Percentiles rank a stretch among this genome's conserved stretches.
Conservation (phyloP, 1,284 basidiomycete species). For the Tilletia walkeri region DNA sequence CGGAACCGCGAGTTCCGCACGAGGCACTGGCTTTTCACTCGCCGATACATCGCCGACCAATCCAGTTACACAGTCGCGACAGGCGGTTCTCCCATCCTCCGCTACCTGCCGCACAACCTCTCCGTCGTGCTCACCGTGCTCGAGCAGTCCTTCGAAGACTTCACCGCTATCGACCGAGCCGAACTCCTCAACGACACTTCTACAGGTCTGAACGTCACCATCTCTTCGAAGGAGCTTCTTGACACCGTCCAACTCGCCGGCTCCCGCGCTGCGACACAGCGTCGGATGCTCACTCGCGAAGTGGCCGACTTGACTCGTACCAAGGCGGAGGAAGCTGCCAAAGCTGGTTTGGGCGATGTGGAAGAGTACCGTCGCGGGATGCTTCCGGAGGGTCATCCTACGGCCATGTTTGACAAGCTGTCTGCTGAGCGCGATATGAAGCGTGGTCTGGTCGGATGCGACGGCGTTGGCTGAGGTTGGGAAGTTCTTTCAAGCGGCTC, state of each 20-base stretch:
- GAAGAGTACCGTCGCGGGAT: slow-evolving; percentile 35
- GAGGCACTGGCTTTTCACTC: slow-evolving; percentile 51
- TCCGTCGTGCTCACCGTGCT: slow-evolving; percentile 36
- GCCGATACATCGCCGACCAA: slow-evolving; percentile 48
- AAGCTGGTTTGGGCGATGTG: slow-evolving; percentile 16
- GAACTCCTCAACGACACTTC: slow-evolving; percentile 17
- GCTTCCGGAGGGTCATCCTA: slow-evolving; percentile 20
- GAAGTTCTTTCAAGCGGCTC: neutral
- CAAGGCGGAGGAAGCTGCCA: slow-evolving; percentile 34
- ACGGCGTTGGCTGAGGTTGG: slow-evolving; percentile 38
- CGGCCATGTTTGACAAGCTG: neutral
- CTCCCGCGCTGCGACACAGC: slow-evolving; percentile 34
- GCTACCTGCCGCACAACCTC: slow-evolving; percentile 52
- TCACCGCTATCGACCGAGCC: slow-evolving; percentile 23
- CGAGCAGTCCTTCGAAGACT: slow-evolving; percentile 35
- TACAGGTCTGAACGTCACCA: neutral
- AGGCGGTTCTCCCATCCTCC: slow-evolving; percentile 46
- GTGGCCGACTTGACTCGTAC: slow-evolving; percentile 34
- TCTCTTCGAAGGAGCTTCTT: slow-evolving; percentile 26
- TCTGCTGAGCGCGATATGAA: slow-evolving; percentile 25
- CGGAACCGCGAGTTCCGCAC: slow-evolving; percentile 50
- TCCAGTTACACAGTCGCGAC: slow-evolving; percentile 48
- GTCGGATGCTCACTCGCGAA: slow-evolving; percentile 37
- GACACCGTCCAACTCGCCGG: slow-evolving; percentile 32
- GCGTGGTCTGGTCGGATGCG: slow-evolving; percentile 42